Percentiles rank a stretch among this genome's conserved stretches.
phyloP scores from a whole-genome alignment of 73 alveolate genomes.

The Durusdinium trenchii region DNA sequence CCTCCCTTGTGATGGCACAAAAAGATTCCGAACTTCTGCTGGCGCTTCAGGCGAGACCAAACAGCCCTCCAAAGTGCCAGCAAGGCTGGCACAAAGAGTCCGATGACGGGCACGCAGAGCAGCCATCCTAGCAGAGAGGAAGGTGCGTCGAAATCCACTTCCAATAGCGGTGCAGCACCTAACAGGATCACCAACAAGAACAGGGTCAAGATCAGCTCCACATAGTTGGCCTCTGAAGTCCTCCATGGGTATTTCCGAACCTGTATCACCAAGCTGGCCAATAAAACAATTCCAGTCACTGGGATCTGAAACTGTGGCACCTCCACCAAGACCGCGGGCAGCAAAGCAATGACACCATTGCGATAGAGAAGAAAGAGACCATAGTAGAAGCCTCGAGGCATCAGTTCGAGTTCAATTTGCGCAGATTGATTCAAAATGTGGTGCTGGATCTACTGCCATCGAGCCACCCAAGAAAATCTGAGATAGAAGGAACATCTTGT shows the following conservation, averaged over 20 bases:
- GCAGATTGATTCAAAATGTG: too few species aligned
- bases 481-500: too few species aligned
- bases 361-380: constrained; percentile 59
- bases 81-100: background rate
- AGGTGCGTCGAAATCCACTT: background rate
- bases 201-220: constrained; percentile 32
- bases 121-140: constrained; percentile 7
- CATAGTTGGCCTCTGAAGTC: constrained; percentile 16
- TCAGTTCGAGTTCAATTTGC: too few species aligned
- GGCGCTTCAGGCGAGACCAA: constrained; percentile 8
- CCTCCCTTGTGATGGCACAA: constrained; percentile 68
- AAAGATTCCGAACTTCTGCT: constrained; percentile 10
- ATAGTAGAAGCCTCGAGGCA: constrained; percentile 32
- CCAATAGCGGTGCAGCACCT: constrained; percentile 54
- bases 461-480: too few species aligned
- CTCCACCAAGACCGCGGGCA: constrained; percentile 33
- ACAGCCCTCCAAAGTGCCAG: background rate
- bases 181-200: constrained; percentile 41
- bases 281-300: constrained; percentile 14
- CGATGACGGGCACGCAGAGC: constrained; percentile 52
- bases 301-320: constrained; percentile 47
- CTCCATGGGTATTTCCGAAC: constrained; percentile 71
- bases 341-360: constrained; percentile 42
- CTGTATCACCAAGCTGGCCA: constrained; percentile 50
- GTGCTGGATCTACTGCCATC: too few species aligned